A percentile compares a stretch with the other conserved stretches of the same genome.
These are phyloP conservation scores for Trichoderma pleuroti DNA, from an alignment of 2,329 filamentous ascomycete species.

Conservation along the genomic window DNA sequence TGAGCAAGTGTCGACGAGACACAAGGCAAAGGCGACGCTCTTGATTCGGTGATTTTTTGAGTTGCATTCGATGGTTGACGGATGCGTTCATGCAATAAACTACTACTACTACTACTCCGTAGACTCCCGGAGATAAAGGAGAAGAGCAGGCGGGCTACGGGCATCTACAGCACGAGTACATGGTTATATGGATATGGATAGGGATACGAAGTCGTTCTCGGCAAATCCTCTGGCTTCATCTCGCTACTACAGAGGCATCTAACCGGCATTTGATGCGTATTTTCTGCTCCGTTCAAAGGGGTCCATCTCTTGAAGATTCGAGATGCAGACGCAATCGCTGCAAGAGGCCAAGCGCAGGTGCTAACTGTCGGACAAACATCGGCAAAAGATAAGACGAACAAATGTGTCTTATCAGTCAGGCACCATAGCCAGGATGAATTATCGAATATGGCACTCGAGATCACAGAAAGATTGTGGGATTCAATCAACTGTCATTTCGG, in stretches of 20 bases:
- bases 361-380: background rate
- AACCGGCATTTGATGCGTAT: background rate
- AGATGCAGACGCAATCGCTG: background rate
- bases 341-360: background rate
- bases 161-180: too few species aligned
- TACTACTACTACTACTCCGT: too few species aligned
- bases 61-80: background rate
- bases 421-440: background rate
- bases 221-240: background rate
- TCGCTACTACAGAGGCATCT: background rate
- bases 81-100: background rate
- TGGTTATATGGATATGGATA: background rate
- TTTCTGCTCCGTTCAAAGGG: background rate
- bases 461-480: background rate
- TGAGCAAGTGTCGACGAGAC: background rate
- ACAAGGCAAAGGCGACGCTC: background rate
- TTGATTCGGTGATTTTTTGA: background rate
- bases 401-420: background rate
- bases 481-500: background rate
- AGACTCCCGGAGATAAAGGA: background rate
- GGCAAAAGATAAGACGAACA: slow-evolving; percentile 3
- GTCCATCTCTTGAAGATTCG: background rate
- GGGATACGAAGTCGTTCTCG: background rate
- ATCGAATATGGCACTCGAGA: background rate
- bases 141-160: background rate